Evolutionary conservation across 768 basidiomycete species (phyloP).

Genomic region (Pleurotus giganteus): DNA sequence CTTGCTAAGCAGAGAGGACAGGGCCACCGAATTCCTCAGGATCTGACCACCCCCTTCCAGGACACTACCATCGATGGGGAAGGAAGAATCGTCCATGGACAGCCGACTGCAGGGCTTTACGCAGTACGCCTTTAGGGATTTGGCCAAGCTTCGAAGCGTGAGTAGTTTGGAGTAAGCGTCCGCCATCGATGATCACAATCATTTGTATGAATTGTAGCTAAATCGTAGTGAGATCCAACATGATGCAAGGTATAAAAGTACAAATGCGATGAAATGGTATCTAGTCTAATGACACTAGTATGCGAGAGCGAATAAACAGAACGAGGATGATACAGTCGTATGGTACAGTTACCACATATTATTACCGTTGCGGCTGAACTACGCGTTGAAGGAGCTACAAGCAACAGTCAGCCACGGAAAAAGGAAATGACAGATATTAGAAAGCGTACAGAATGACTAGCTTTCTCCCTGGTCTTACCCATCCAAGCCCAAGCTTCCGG

Average conservation of each 20-base stretch:
- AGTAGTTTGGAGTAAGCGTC: too few species aligned
- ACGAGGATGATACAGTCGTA: not conserved
- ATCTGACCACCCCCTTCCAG: constrained; percentile 72
- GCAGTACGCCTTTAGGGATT: not conserved
- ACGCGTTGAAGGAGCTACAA: not conserved
- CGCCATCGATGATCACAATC: too few species aligned
- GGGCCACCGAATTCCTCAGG: constrained; percentile 62
- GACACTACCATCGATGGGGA: constrained; percentile 44
- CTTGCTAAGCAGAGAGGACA: constrained; percentile 63
- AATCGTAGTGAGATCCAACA: too few species aligned
- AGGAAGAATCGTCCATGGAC: not conserved
- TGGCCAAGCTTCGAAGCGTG: not conserved
- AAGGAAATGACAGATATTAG: not conserved
- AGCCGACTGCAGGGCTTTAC: not conserved
- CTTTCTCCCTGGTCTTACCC: constrained; percentile 6
- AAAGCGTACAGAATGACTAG: constrained; percentile 3
- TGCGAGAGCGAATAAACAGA: not conserved
- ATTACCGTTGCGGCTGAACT: not conserved
- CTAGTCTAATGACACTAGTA: not conserved
- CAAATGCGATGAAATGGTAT: constrained; percentile 8
- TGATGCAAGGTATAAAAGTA: constrained; percentile 4
- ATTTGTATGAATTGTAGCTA: too few species aligned
- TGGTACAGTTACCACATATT: not conserved
- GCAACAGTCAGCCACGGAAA: not conserved
- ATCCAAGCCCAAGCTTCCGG: constrained; percentile 56